Base-by-base conservation (phyloP, 345 rosid species). In the Dimocarpus longan region DNA sequence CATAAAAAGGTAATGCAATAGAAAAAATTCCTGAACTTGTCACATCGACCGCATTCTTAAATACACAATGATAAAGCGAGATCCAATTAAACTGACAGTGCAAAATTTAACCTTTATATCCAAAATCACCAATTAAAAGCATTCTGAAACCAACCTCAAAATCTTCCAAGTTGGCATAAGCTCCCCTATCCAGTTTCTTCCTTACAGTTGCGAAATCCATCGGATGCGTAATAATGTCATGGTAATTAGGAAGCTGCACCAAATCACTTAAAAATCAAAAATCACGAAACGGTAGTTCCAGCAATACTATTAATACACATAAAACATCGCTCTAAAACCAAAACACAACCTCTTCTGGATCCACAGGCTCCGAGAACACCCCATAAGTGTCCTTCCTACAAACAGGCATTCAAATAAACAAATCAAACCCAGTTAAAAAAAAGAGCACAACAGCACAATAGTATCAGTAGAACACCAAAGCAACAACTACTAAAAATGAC, bases 301-400 rank as follows among this genome's bases (percentile, higher is more conserved):
- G 39, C 19, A n/a, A 66, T 43, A 15, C 43, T 4, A 11, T 10
- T 21, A 39, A 65, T 11, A 26, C 54, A 50, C 16, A 26, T 26
- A 63, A 54, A 65, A 56, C 67, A 78, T 73, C 78, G 78, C 10
- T 13, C 68, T 19, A 28, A 80, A 26, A 65, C 68, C 57, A 52
- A 82, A 79, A 59, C 54, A 59, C 78, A 80, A 90, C 97, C 93
- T 93, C 97, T 78, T 89, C 90, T 52, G 94, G 90, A 90, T 95
- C 97, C 86, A 92, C 98, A 0, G 99, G 97, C 68, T 95, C 99
- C 4, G 99, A 93, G 79, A 89, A 94, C 74, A 94, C 99, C 57
- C 97, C 97, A 82, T 95, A 89, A 71, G 99, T 89, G 80, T 95
- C 99, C 89, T 95, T 95, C 87, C 99, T 95, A 82, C 80, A 89